Evolutionary conservation across 2,329 filamentous ascomycete genomes (phyloP), one percentile per base, ranked within the genome.

Genomic region (Penicillium sp.): DNA sequence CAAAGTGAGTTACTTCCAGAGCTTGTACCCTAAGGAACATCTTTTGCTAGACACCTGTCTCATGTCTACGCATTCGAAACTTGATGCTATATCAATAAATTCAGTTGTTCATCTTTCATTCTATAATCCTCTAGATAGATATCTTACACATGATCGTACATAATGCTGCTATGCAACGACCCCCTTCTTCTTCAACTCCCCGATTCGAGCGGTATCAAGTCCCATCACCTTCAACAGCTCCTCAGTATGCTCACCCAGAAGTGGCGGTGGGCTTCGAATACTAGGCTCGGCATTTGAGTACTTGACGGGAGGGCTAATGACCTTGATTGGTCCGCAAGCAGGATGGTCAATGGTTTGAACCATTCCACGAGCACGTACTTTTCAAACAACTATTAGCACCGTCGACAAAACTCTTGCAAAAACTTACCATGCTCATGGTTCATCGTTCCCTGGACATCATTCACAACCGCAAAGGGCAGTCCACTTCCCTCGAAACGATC

Each of bases 251-350:
- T 96, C 85, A 0, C 92, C 94, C 31, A 99, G 76, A 7, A 88
- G 89, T 1, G 94, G 94, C 18, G 94, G 94, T 23, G 89, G 84
- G 4, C 80, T 87, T 31, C 93, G 82, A 40, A 96, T 86, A 3
- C 85, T 83, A 0, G 92, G 91, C 63, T 83, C 86, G 25, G 88
- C 89, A 63, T 92, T 85, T 6, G 92, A 96, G 73, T 92, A 96
- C 72, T 99, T 99, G 56, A 99, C 87, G 0, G 94, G 94, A 0
- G 92, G 94, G 68, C 96, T 97, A 51, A 99, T 88, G 68, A 99
- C 78, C 75, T 92, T 92, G 60, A 99, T 88, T 0, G 87, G 83
- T 0, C 94, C 94, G 71, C 93, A 97, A 7, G 81, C 79, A 4
- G 84, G 84, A 69, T 99, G 94, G 0, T 96, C 84, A 43, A 97